These are phyloP conservation scores for Rutstroemia sydowiana DNA, from an alignment of 2,329 filamentous ascomycete genomes.

Conservation along the genomic window DNA sequence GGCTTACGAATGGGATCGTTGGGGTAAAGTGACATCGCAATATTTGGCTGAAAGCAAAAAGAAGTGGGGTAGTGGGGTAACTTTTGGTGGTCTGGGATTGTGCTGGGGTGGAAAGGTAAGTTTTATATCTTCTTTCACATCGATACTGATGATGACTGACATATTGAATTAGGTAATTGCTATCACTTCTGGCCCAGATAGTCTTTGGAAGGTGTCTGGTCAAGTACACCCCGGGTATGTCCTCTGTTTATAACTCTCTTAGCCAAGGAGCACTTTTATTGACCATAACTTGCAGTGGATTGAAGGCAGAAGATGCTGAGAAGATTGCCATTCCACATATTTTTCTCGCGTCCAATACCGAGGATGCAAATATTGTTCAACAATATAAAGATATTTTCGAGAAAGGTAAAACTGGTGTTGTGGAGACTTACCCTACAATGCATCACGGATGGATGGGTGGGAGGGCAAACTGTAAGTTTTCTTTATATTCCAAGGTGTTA, in stretches of 20 bases:
- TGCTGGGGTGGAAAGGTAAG: conserved; percentile 28
- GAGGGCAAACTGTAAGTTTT: conserved; percentile 36
- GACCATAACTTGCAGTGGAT: conserved; percentile 4
- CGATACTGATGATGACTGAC: background rate
- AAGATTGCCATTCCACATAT: conserved; percentile 41
- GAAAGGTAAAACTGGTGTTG: conserved; percentile 33
- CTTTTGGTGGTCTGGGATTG: conserved; percentile 26
- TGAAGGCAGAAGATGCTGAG: conserved; percentile 34
- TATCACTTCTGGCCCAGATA: conserved; percentile 13
- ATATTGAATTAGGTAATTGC: conserved; percentile 16
- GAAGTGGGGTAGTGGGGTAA: conserved; percentile 46
- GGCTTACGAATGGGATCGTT: background rate
- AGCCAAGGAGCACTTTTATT: background rate
- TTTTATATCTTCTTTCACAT: background rate
- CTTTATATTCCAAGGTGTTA: background rate
- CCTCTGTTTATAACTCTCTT: background rate
- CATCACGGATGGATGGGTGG: conserved; percentile 38
- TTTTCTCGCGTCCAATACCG: conserved; percentile 43
- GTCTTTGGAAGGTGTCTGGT: conserved; percentile 20
- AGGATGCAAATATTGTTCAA: conserved; percentile 35
- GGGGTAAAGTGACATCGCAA: conserved; percentile 27
- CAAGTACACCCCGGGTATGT: conserved; percentile 24
- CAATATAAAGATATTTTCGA: conserved; percentile 37
- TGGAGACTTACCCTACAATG: conserved; percentile 20
- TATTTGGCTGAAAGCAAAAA: conserved; percentile 26